Evolutionary conservation across 345 rosid genomes (phyloP).

Genomic region (Lenwebbia sp.): DNA sequence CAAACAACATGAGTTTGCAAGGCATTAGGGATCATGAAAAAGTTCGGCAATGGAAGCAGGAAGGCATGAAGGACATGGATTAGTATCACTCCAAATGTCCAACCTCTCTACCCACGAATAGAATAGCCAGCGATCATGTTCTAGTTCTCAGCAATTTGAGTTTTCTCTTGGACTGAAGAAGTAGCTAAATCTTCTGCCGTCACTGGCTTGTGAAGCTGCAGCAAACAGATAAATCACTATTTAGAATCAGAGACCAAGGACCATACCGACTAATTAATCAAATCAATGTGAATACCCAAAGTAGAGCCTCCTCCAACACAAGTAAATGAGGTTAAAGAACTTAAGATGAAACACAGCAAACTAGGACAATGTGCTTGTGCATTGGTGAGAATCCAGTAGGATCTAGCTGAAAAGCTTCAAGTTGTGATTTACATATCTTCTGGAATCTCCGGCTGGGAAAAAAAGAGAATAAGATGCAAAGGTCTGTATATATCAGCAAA

Average conservation of each 20-base stretch:
- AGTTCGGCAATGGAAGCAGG: not conserved
- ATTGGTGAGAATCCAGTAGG: not conserved
- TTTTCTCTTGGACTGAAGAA: not conserved
- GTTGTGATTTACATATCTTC: not conserved
- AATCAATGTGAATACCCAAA: not conserved
- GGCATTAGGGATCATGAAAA: not conserved
- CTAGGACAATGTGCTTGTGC: not conserved
- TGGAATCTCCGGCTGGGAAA: not conserved
- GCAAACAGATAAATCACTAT: not conserved
- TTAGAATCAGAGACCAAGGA: conserved; percentile 1
- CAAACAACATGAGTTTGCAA: not conserved
- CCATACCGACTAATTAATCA: not conserved
- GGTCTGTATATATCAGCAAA: not conserved
- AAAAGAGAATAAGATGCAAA: not conserved
- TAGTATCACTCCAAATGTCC: not conserved
- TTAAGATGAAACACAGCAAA: not conserved
- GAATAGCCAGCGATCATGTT: not conserved
- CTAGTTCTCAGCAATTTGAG: not conserved
- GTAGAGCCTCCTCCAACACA: not conserved
- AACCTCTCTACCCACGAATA: not conserved
- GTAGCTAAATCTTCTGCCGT: conserved; percentile 31
- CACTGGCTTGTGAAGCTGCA: conserved; percentile 70
- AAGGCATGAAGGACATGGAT: not conserved
- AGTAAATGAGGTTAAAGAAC: not conserved
- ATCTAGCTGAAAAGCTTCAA: not conserved